Conservation (phyloP, 306 rosid species). For the Malus fusca region DNA sequence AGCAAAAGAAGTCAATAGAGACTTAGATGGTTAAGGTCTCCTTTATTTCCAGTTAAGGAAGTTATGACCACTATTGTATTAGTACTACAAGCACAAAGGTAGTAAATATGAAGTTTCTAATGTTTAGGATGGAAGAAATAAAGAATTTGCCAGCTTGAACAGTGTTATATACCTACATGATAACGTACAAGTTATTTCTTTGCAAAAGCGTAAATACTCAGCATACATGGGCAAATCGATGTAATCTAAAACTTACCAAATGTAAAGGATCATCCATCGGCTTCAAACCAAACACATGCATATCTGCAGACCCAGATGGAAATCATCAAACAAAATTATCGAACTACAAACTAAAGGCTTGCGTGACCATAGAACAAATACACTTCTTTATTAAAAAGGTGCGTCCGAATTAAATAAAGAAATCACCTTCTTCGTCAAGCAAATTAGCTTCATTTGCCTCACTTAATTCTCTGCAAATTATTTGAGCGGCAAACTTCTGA, state of each 20-base stretch:
- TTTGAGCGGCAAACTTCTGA: constrained; percentile 57
- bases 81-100: not conserved
- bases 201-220: not conserved
- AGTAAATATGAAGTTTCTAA: not conserved
- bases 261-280: constrained; percentile 70
- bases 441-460: constrained; percentile 86
- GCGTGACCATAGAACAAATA: not conserved
- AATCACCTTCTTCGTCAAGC: constrained; percentile 78
- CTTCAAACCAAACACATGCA: constrained; percentile 58
- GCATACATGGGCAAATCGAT: not conserved
- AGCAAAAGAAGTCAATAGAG: not conserved
- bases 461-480: constrained; percentile 48
- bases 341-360: not conserved
- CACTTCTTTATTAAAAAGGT: not conserved
- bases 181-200: not conserved
- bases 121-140: not conserved
- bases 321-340: not conserved
- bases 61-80: not conserved
- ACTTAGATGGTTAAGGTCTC: not conserved
- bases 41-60: not conserved
- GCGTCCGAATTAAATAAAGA: not conserved
- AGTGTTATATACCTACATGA: not conserved
- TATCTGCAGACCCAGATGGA: constrained; percentile 33
- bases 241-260: constrained; percentile 50
- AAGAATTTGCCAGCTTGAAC: not conserved